These are phyloP conservation scores for Pyrus pyrifolia DNA, from an alignment of 306 rosid species.

Conservation along the genomic window DNA sequence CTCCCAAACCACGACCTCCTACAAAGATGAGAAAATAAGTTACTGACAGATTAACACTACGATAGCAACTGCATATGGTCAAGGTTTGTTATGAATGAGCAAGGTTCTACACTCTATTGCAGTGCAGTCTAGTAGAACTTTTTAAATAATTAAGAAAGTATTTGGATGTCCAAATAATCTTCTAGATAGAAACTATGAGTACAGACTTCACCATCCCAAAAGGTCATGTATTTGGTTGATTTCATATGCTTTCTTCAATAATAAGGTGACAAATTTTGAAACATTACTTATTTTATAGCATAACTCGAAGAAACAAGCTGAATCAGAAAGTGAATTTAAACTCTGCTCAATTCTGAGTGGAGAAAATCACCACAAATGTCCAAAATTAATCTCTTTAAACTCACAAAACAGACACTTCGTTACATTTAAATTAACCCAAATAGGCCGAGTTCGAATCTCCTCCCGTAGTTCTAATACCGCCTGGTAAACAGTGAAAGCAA, in stretches of 20 bases:
- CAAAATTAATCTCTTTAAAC: not conserved
- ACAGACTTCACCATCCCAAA: too few species aligned
- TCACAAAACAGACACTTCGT: not conserved
- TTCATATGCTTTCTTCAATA: not conserved
- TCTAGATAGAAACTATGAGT: too few species aligned
- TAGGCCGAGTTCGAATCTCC: too few species aligned
- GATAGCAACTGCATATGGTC: not conserved
- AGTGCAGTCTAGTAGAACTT: not conserved
- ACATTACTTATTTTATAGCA: not conserved
- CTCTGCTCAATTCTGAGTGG: not conserved
- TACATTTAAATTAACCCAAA: too few species aligned
- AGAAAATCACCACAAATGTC: not conserved
- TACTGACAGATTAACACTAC: not conserved
- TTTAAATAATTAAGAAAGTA: not conserved
- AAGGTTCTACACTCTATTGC: not conserved
- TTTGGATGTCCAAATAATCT: not conserved
- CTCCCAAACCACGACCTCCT: slow-evolving; percentile 57
- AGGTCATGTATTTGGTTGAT: not conserved
- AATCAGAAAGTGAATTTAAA: not conserved
- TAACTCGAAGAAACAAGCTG: not conserved
- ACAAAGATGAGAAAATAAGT: slow-evolving; percentile 29
- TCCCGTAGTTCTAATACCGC: too few species aligned
- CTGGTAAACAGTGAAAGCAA: too few species aligned
- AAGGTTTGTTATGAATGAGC: not conserved
- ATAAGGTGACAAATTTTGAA: not conserved